phyloP scores from a whole-genome alignment of 108 stramenopile genomes.

The Discostella pseudostelligera region DNA sequence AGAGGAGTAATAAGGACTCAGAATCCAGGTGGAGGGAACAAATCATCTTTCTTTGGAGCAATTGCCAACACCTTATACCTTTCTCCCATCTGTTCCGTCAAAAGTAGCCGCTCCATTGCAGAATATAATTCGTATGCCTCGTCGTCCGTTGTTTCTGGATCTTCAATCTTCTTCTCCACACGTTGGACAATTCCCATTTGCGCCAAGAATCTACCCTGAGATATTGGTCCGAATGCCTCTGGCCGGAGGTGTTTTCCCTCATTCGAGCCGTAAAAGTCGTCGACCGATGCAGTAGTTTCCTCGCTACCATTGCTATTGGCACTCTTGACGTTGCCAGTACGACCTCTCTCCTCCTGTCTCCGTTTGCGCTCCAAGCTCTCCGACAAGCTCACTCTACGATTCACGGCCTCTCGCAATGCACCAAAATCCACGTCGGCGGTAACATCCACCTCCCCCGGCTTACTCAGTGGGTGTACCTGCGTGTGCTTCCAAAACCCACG shows the following conservation, averaged over 20 bases:
- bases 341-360: slow-evolving; percentile 5
- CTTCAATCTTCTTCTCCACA: slow-evolving; percentile 73
- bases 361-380: slow-evolving; percentile 37
- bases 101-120: slow-evolving; percentile 81
- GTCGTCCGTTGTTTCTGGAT: slow-evolving; percentile 79
- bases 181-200: slow-evolving; percentile 90
- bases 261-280: no score
- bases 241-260: slow-evolving; percentile 12
- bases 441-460: slow-evolving; percentile 92
- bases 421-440: slow-evolving; percentile 98
- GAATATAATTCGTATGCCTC: slow-evolving; percentile 75
- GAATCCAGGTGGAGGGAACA: slow-evolving; percentile 55
- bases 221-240: slow-evolving; percentile 82
- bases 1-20: no score
- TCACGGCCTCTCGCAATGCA: slow-evolving; percentile 72
- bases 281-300: background rate
- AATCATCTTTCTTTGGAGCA: slow-evolving; percentile 55
- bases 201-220: slow-evolving; percentile 90
- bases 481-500: slow-evolving; percentile 89
- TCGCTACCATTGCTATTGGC: background rate
- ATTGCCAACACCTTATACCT: slow-evolving; percentile 83
- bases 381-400: slow-evolving; percentile 30
- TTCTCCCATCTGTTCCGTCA: slow-evolving; percentile 92
- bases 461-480: slow-evolving; percentile 80
- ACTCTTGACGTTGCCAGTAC: background rate